phyloP scores from a whole-genome alignment of 257 asterid genomes.

The Linderniella brevidens region DNA sequence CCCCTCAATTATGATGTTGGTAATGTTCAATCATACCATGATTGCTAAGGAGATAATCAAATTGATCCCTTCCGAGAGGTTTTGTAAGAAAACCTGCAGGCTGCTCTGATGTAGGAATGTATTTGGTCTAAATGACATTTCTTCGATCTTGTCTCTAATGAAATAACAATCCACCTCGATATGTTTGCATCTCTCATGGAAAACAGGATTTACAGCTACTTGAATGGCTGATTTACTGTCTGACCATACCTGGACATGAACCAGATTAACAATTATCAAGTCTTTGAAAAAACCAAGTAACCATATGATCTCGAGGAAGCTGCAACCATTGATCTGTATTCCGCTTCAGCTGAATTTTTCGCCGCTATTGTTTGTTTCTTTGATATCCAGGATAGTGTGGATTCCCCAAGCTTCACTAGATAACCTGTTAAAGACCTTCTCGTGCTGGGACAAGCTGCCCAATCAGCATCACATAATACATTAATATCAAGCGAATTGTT shows the following conservation, averaged over 20 bases:
- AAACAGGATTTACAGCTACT: background rate
- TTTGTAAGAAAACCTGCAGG: background rate
- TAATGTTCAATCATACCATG: background rate
- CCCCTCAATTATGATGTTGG: background rate
- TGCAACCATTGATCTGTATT: background rate
- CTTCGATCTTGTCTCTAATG: background rate
- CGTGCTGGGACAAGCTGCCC: background rate
- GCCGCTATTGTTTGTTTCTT: background rate
- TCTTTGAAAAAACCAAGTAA: background rate
- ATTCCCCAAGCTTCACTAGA: background rate
- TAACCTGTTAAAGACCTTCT: background rate
- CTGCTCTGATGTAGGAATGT: background rate
- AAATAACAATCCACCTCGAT: background rate
- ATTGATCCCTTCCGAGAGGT: background rate
- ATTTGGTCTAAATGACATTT: background rate
- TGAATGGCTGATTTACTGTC: background rate
- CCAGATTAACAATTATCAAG: background rate
- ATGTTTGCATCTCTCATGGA: too few relatives aligned
- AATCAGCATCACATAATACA: too few relatives aligned
- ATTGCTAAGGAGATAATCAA: background rate
- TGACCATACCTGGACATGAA: too few relatives aligned
- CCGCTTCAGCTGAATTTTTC: background rate
- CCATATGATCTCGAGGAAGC: background rate
- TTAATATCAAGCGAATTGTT: too few relatives aligned
- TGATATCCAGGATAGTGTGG: background rate